Evolutionary conservation across 495 filamentous ascomycete species (phyloP), one percentile per base, ranked within the genome.

Genomic region (Hypoxylon fuscum): DNA sequence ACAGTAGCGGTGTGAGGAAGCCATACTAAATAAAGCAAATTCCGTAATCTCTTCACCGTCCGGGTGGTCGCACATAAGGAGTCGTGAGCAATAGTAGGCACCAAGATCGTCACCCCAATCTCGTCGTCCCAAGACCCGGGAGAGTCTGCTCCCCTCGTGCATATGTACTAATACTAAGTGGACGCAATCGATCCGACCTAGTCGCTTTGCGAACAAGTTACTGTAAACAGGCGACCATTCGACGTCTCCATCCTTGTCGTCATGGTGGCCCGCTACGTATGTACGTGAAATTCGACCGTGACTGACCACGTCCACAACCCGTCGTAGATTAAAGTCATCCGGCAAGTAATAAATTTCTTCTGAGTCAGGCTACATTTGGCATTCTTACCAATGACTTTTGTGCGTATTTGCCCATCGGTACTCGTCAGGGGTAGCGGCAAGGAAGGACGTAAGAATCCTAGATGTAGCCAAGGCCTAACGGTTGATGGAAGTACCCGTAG

Each of bases 1-100:
- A 66, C 41, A 66, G 52, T 66, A 59, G 63, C 63, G 63, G 63
- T 66, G 63, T 66, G 63, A 66, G 52, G 63, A 66, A 61, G 63
- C 56, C 57, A 66, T 66, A 57, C 57, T 61, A 61, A 58, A 66
- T 61, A 42, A 61, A 66, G 63, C 44, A 47, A 65, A 66, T 66
- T 18, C 55, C 57, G 63, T 66, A 66, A 66, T 61, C 56, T 66
- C 49, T 53, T 45, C 46, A 53, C 56, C 42, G 63, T 61, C 57
- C 41, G 48, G 52, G 57, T 62, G 56, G 63, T 66, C 63, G 63
- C 63, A 66, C 63, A 57, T 66, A 61, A 57, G 51, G 41, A 61
- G 56, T 49, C 50, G 56, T 53, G 11, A 52, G 63, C 61, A 66
- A 66, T 66, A 61, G 52, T 55, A 66, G 56, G 46, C 47, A 66